A percentile compares a stretch with the other conserved stretches of the same genome.
phyloP scores from a whole-genome alignment of 495 filamentous ascomycete genomes.

The Elaphomyces granulatus region DNA sequence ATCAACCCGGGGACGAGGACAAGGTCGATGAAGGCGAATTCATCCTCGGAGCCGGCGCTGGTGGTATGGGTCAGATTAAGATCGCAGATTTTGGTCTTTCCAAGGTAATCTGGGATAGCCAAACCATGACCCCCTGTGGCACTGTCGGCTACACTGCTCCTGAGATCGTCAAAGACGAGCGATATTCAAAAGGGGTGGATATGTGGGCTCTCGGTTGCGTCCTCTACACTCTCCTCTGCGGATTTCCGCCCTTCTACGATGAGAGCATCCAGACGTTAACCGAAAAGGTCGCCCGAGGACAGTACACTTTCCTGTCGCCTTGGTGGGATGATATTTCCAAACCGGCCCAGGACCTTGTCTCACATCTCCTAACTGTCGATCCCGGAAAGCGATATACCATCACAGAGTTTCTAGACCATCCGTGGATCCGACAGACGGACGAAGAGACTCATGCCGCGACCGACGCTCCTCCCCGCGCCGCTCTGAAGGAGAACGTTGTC shows the following conservation, averaged over 20 bases:
- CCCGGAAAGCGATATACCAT: conserved; percentile 85
- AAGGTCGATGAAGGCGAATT: conserved; percentile 97
- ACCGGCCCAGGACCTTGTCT: conserved; percentile 84
- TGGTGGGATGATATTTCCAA: conserved; percentile 99
- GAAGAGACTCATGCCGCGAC: conserved; percentile 60
- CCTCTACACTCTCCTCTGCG: conserved; percentile 89
- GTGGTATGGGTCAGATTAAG: conserved; percentile 90
- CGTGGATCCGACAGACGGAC: conserved; percentile 72
- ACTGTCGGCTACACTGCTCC: conserved; percentile 98
- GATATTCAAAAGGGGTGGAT: conserved; percentile 96
- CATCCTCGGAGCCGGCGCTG: conserved; percentile 64
- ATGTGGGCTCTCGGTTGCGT: conserved; percentile 99
- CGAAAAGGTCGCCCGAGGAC: conserved; percentile 91
- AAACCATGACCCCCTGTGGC: conserved; percentile 98
- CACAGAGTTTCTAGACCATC: conserved; percentile 74
- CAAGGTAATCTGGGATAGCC: conserved; percentile 94
- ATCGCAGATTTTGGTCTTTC: conserved; percentile 96
- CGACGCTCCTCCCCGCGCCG: conserved; percentile 65
- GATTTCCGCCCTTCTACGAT: conserved; percentile 97
- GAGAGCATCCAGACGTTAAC: conserved; percentile 95
- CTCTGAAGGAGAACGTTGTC: conserved; percentile 41
- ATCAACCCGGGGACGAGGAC: conserved; percentile 78
- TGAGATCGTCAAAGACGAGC: conserved; percentile 97
- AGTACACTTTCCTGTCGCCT: conserved; percentile 94
- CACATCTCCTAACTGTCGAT: conserved; percentile 84